Evolutionary conservation across 768 basidiomycete genomes (phyloP), one percentile per base, ranked within the genome.

Genomic region (Mycena pura): DNA sequence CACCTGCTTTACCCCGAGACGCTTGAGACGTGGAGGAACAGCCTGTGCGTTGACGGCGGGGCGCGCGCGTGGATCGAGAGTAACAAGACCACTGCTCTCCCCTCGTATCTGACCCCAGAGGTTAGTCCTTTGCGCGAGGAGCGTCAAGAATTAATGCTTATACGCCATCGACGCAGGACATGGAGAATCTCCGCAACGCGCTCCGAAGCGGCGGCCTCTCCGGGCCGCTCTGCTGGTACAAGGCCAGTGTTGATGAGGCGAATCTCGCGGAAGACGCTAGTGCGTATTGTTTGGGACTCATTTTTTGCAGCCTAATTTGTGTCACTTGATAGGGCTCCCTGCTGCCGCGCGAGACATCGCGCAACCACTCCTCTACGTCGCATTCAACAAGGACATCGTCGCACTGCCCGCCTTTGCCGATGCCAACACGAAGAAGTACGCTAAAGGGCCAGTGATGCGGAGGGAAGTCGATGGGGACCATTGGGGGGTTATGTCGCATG

Each of bases 171-270:
- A n/a, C 28, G 15, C 44, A 78, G 77, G 74, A 78, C 31, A 52
- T 59, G 28, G 62, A 67, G 7, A 56, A 50, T 2, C 57, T 63
- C 15, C 62, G 63, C 19, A 55, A 69, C 6, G 45, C 38, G 13
- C 64, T 78, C 25, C 41, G 62, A 15, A 65, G 65, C 21, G 68
- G 67, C 6, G 78, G 78, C 1, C 48, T 79, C 24, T 54, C 55
- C 6, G 76, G 62, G 0, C 75, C 77, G 11, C 52, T 75, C 7
- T 68, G 67, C 48, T 80, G 76, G 74, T 80, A 78, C 64, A 76
- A 71, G 52, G 60, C 65, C 15, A 24, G 74, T 63, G 72, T 70
- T 19, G 56, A 36, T 3, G 72, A 67, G 2, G 54, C 73, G 19
- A 68, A 70, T 21, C 32, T 55, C 17, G 75, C 75, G 36, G 80